Evolutionary conservation across 164 flowering plant species (phyloP).

Genomic region (Liquidambar formosana): DNA sequence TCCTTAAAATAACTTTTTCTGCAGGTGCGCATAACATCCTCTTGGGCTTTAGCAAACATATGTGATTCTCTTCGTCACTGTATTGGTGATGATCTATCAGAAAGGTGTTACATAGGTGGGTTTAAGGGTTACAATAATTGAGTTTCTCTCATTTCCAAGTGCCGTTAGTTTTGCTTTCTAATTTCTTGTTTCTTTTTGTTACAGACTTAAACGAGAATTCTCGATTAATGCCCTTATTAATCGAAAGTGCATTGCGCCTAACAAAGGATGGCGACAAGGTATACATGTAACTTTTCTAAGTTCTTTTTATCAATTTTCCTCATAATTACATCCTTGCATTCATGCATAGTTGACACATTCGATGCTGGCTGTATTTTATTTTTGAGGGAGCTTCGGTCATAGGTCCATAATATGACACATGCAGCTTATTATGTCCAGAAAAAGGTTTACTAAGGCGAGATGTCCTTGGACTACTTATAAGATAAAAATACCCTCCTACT

Average conservation of each 20-base stretch:
- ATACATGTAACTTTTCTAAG: constrained; percentile 6
- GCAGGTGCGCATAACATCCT: constrained; percentile 86
- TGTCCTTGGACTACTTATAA: too few relatives aligned
- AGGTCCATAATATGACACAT: too few relatives aligned
- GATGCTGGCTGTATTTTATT: too few relatives aligned
- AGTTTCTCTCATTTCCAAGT: not conserved
- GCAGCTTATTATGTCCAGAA: too few relatives aligned
- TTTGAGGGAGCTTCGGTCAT: too few relatives aligned
- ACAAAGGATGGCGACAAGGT: constrained; percentile 94
- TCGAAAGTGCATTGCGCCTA: constrained; percentile 68
- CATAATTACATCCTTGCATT: too few relatives aligned
- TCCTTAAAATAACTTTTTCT: constrained; percentile 13
- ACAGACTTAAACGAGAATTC: constrained; percentile 30
- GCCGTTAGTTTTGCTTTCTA: not conserved
- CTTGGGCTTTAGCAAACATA: constrained; percentile 95
- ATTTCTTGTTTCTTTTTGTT: constrained; percentile 5
- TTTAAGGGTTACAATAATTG: not conserved
- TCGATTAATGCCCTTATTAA: constrained; percentile 31
- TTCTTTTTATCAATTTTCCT: too few relatives aligned
- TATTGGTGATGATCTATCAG: constrained; percentile 24
- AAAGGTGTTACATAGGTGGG: constrained; percentile 32
- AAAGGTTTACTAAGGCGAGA: too few relatives aligned
- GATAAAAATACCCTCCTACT: too few relatives aligned
- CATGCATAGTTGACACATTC: too few relatives aligned
- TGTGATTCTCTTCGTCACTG: constrained; percentile 73